These are phyloP conservation scores for Penicillium malachiteum DNA, from an alignment of 495 filamentous ascomycete genomes.

Conservation along the genomic window DNA sequence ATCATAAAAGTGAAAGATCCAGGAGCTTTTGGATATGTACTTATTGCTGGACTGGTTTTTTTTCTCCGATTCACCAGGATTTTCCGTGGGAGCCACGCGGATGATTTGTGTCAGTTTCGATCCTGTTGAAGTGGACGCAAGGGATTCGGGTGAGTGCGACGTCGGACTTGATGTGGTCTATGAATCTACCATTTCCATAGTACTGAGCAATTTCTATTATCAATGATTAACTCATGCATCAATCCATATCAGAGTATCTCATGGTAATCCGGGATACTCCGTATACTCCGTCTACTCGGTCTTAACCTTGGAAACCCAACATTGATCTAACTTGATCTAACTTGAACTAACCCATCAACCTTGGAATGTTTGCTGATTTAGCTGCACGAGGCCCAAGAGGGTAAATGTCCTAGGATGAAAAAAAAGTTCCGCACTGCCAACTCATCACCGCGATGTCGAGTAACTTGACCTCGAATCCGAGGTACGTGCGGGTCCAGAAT, in stretches of 20 bases:
- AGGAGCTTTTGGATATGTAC: no score
- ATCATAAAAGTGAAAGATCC: no score
- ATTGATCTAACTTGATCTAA: no score
- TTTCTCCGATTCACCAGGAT: neutral
- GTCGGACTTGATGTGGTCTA: neutral
- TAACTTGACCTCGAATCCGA: conserved; percentile 25
- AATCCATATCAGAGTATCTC: no score
- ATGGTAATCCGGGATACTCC: no score
- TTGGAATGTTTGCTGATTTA: conserved; percentile 8
- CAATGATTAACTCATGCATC: no score
- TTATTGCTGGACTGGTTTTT: neutral
- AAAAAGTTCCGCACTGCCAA: conserved; percentile 61
- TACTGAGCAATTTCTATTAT: no score
- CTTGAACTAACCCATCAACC: neutral
- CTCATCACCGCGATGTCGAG: conserved; percentile 78
- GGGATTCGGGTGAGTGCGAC: conserved; percentile 15
- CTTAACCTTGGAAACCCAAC: no score
- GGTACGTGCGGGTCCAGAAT: conserved; percentile 8
- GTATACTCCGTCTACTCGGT: no score
- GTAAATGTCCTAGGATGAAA: conserved; percentile 11
- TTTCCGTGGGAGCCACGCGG: conserved; percentile 20
- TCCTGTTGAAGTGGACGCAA: conserved; percentile 11
- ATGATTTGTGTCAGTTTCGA: conserved; percentile 1
- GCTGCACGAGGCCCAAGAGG: conserved; percentile 27
- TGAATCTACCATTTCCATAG: no score